Evolutionary conservation across 1,284 basidiomycete genomes (phyloP).

Genomic region (Volvariella volvacea): DNA sequence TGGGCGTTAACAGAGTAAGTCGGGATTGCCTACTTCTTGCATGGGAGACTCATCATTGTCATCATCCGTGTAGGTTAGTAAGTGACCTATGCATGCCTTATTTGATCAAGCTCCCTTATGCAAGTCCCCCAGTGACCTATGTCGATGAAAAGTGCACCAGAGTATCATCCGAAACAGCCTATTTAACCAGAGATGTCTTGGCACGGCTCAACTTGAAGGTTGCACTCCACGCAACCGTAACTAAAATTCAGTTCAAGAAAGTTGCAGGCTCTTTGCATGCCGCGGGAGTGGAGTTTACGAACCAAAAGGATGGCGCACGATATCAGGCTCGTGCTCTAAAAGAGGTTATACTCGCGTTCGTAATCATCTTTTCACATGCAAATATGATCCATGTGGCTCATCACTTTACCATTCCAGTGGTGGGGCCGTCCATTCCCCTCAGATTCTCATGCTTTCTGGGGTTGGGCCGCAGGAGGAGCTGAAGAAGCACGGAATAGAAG

Average conservation of each 20-base stretch:
- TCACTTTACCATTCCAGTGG: constrained; percentile 31
- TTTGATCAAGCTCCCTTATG: too few species aligned
- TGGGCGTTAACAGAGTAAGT: constrained; percentile 46
- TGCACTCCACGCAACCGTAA: constrained; percentile 47
- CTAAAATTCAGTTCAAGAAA: constrained; percentile 54
- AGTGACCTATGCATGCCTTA: constrained; percentile 4
- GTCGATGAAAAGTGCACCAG: constrained; percentile 45
- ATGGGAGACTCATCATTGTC: neutral
- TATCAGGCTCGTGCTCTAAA: constrained; percentile 40
- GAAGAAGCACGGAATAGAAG: constrained; percentile 21
- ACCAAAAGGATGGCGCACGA: constrained; percentile 22
- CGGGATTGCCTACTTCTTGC: neutral
- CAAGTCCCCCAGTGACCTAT: constrained; percentile 48
- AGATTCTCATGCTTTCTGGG: constrained; percentile 61
- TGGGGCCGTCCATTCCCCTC: constrained; percentile 59
- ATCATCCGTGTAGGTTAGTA: constrained; percentile 15
- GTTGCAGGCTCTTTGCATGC: constrained; percentile 38
- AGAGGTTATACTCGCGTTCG: constrained; percentile 59
- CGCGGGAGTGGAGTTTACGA: constrained; percentile 55
- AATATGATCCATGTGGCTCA: neutral
- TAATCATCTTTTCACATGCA: constrained; percentile 9
- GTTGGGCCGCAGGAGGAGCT: constrained; percentile 29
- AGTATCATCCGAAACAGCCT: constrained; percentile 58
- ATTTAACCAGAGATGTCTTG: constrained; percentile 58
- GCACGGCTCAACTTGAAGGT: constrained; percentile 58